These are phyloP conservation scores for Trichoderma harzianum DNA, from an alignment of 2,329 filamentous ascomycete genomes.

Conservation along the genomic window DNA sequence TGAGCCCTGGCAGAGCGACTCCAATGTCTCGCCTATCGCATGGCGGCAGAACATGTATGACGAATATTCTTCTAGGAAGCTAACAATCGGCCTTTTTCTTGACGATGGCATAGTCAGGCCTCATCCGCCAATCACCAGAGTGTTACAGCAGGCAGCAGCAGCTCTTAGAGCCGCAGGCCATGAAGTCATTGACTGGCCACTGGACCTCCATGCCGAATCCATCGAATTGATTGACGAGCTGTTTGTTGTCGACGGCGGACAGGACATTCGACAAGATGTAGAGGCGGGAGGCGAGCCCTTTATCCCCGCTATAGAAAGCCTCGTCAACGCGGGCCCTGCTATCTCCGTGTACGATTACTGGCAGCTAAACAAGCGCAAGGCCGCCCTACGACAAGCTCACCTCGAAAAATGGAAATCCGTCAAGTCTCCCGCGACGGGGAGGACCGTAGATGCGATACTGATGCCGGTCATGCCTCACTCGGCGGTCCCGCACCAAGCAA, in stretches of 20 bases:
- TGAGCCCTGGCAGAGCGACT: slow-evolving; percentile 54
- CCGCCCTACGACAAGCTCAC: background rate
- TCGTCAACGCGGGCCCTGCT: slow-evolving; percentile 48
- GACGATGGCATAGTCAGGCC: slow-evolving; percentile 56
- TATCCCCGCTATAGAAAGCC: slow-evolving; percentile 54
- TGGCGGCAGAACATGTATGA: slow-evolving; percentile 40
- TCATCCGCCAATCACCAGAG: slow-evolving; percentile 76
- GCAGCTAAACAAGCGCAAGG: slow-evolving; percentile 45
- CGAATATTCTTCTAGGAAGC: background rate
- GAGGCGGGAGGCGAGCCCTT: slow-evolving; percentile 55
- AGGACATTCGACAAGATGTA: slow-evolving; percentile 40
- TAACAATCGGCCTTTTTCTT: background rate
- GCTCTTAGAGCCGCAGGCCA: slow-evolving; percentile 72
- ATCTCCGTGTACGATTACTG: slow-evolving; percentile 65
- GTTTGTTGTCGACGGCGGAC: background rate
- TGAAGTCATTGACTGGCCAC: slow-evolving; percentile 59
- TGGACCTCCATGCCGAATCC: background rate
- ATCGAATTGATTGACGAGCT: background rate
- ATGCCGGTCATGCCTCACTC: background rate
- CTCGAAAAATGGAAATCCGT: background rate
- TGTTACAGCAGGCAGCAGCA: slow-evolving; percentile 65
- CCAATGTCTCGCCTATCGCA: slow-evolving; percentile 49
- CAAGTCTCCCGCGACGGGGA: slow-evolving; percentile 30
- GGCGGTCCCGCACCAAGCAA: background rate
- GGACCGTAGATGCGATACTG: slow-evolving; percentile 13